Evolutionary conservation across 1,284 basidiomycete species (phyloP).

Genomic region (Ganoderma lingzhi): DNA sequence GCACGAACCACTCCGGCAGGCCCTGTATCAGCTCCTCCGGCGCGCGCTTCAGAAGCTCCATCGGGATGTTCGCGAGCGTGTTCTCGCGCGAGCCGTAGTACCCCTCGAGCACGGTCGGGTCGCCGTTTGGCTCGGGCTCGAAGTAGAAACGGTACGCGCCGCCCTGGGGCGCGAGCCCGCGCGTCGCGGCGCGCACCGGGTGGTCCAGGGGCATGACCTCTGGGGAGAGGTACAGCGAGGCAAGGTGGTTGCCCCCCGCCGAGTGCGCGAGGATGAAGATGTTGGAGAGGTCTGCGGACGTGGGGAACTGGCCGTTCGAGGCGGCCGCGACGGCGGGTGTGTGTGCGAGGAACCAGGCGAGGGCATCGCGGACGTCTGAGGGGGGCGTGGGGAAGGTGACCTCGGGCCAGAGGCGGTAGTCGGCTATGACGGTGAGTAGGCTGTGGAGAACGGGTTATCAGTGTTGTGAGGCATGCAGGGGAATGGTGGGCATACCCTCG

Average conservation of each 20-base stretch:
- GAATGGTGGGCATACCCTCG: conserved; percentile 44
- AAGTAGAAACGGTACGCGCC: conserved; percentile 51
- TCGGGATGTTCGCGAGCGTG: conserved; percentile 50
- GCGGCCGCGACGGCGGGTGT: conserved; percentile 40
- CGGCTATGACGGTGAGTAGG: conserved; percentile 65
- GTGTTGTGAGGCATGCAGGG: neutral
- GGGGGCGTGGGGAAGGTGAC: conserved; percentile 58
- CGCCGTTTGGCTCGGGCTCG: conserved; percentile 32
- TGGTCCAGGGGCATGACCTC: conserved; percentile 45
- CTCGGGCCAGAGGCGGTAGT: conserved; percentile 68
- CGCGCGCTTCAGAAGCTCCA: conserved; percentile 47
- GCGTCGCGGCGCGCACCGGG: conserved; percentile 47
- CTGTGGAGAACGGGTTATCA: conserved; percentile 19
- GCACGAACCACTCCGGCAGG: conserved; percentile 55
- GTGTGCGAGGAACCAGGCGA: conserved; percentile 59
- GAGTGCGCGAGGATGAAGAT: conserved; percentile 66
- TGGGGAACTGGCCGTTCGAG: conserved; percentile 3
- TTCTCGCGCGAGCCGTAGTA: conserved; percentile 58
- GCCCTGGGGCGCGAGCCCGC: conserved; percentile 54
- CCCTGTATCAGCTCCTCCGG: conserved; percentile 42
- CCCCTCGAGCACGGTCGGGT: conserved; percentile 39
- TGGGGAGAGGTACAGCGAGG: conserved; percentile 54
- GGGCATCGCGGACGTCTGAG: conserved; percentile 64
- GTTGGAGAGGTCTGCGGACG: conserved; percentile 35
- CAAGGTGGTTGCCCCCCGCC: conserved; percentile 59